These are phyloP conservation scores for Linnemannia elongata DNA, from an alignment of 192 early-diverging fungal genomes.

Conservation along the genomic window DNA sequence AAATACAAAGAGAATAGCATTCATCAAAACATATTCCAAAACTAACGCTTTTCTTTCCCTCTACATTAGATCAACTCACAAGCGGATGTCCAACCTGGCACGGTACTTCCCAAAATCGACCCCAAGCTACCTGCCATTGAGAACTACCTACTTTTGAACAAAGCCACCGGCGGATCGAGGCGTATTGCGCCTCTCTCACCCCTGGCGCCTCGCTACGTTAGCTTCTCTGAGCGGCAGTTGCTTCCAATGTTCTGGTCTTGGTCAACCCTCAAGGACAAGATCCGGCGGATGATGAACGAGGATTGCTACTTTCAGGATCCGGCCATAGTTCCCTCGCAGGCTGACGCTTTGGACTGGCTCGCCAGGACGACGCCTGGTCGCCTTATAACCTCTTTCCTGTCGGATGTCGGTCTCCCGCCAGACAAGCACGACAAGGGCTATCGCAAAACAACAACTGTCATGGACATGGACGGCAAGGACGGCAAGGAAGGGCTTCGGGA, in stretches of 20 bases:
- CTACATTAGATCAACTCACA: conserved; percentile 8
- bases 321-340: background rate
- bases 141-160: conserved; percentile 7
- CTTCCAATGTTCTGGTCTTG: conserved; percentile 1
- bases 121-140: conserved; percentile 5
- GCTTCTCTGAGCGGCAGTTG: conserved; percentile 8
- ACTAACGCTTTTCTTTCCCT: conserved; percentile 5
- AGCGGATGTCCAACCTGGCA: background rate
- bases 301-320: conserved; percentile 15
- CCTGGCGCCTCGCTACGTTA: conserved; percentile 3
- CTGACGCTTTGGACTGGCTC: background rate
- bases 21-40: conserved; percentile 9
- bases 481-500: conserved; percentile 11
- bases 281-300: conserved; percentile 1
- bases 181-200: conserved; percentile 12
- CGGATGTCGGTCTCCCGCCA: background rate
- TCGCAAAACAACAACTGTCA: background rate
- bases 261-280: conserved; percentile 9
- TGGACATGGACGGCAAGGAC: conserved; percentile 15
- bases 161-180: conserved; percentile 7
- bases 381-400: background rate
- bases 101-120: conserved; percentile 7
- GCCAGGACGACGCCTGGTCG: background rate
- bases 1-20: conserved; percentile 8
- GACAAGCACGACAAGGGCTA: conserved; percentile 6